phyloP scores from a whole-genome alignment of 371 early-diverging fungal species.

The Mucor plumbeus region DNA sequence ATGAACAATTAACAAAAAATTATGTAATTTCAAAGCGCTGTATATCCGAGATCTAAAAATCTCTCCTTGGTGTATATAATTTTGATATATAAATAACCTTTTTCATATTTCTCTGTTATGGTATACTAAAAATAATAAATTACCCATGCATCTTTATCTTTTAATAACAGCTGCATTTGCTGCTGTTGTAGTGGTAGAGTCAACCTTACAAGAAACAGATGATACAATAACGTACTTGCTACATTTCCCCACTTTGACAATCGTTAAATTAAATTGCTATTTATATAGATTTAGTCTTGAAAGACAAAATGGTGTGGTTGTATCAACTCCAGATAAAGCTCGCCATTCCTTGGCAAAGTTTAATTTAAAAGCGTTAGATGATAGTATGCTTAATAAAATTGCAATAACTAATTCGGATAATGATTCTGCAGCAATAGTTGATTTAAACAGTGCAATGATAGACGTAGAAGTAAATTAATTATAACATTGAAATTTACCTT shows the following conservation, averaged over 20 bases:
- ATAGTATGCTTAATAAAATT: not conserved
- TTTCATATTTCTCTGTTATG: not conserved
- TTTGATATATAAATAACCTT: not conserved
- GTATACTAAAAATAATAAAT: not conserved
- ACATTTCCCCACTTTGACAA: too few relatives aligned
- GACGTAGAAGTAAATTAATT: not conserved
- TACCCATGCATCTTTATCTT: not conserved
- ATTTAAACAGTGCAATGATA: not conserved
- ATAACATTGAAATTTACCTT: not conserved
- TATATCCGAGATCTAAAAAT: not conserved
- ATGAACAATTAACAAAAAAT: not conserved
- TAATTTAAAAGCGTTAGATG: not conserved
- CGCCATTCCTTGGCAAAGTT: constrained; percentile 4
- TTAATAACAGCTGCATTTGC: constrained; percentile 1
- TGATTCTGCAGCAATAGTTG: not conserved
- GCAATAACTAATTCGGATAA: not conserved
- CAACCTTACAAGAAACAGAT: not conserved
- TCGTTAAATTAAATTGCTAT: too few relatives aligned
- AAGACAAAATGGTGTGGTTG: not conserved
- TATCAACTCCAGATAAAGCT: not conserved
- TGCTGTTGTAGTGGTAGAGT: not conserved
- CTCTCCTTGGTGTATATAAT: not conserved
- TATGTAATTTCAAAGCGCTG: not conserved
- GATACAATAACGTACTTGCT: too few relatives aligned
- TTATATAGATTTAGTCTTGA: not conserved